A percentile compares a stretch with the other conserved stretches of the same genome.
Conservation (phyloP, 2,329 filamentous ascomycete species). For the Botrytis squamosa region DNA sequence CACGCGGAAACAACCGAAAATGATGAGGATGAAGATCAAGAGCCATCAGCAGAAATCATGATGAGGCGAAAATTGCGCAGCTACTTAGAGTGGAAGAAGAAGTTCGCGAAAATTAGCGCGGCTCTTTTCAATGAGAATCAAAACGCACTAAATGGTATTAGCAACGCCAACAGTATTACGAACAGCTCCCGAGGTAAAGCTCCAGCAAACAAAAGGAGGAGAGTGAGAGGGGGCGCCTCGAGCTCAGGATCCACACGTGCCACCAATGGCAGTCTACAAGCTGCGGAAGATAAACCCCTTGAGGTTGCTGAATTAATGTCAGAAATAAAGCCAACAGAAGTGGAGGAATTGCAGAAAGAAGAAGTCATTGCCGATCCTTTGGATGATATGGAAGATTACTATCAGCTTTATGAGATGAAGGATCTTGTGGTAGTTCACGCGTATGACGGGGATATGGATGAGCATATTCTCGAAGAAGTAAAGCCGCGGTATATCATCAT, state of each 20-base stretch:
- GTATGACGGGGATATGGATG: conserved; percentile 93
- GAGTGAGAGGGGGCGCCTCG: conserved; percentile 74
- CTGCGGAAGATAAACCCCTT: conserved; percentile 77
- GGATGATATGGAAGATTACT: conserved; percentile 89
- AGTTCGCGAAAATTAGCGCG: conserved; percentile 82
- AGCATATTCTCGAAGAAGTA: conserved; percentile 91
- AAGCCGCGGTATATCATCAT: conserved; percentile 95
- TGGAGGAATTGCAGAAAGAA: conserved; percentile 71
- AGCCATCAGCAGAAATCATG: conserved; percentile 78
- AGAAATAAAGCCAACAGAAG: conserved; percentile 77
- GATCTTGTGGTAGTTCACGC: conserved; percentile 87
- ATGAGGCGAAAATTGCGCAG: conserved; percentile 83
- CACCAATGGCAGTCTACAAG: conserved; percentile 71
- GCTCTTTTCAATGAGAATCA: conserved; percentile 78
- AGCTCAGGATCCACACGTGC: conserved; percentile 60
- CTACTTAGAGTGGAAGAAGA: conserved; percentile 87
- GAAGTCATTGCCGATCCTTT: conserved; percentile 77
- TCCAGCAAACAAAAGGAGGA: conserved; percentile 80
- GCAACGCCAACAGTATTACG: conserved; percentile 50
- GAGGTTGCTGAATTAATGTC: conserved; percentile 82
- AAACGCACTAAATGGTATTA: conserved; percentile 67
- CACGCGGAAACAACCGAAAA: conserved; percentile 47
- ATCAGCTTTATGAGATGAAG: conserved; percentile 86
- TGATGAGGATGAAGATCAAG: conserved; percentile 51
- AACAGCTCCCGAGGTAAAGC: conserved; percentile 55